phyloP scores from a whole-genome alignment of 108 stramenopile species.

The Skeletonema tropicum region DNA sequence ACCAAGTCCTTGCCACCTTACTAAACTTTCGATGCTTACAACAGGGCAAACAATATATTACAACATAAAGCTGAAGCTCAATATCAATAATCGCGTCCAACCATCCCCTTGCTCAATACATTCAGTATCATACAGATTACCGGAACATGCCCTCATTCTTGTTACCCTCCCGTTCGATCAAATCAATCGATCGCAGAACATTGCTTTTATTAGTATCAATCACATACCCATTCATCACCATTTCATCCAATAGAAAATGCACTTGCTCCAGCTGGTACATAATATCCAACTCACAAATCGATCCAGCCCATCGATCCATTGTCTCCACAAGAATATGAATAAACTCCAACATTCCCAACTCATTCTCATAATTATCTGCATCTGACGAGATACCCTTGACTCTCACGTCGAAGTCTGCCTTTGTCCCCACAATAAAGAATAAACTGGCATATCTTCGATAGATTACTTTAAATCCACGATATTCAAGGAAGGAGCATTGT shows the following conservation, averaged over 20 bases:
- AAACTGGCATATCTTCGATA: constrained; percentile 94
- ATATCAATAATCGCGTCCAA: no score
- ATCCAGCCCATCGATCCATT: constrained; percentile 87
- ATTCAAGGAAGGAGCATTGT: constrained; percentile 95
- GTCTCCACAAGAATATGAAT: constrained; percentile 95
- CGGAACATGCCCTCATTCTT: constrained; percentile 91
- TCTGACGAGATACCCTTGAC: constrained; percentile 11
- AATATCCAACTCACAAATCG: constrained; percentile 94
- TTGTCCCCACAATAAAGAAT: constrained; percentile 96
- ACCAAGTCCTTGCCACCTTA: no score
- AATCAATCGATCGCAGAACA: constrained; percentile 83
- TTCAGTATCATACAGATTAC: constrained; percentile 24
- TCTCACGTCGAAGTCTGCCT: constrained; percentile 72
- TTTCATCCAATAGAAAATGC: constrained; percentile 95
- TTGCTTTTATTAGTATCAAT: constrained; percentile 93
- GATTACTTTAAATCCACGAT: constrained; percentile 94
- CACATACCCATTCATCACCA: constrained; percentile 95
- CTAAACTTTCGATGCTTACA: no score
- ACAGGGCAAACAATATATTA: no score
- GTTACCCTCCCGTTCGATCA: constrained; percentile 88
- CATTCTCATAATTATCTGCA: constrained; percentile 90
- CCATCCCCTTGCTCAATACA: background rate
- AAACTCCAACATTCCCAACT: constrained; percentile 94
- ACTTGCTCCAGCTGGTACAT: constrained; percentile 98
- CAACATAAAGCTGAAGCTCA: no score